Base-by-base conservation (phyloP, 768 basidiomycete genomes). In the Lentinula edodes region DNA sequence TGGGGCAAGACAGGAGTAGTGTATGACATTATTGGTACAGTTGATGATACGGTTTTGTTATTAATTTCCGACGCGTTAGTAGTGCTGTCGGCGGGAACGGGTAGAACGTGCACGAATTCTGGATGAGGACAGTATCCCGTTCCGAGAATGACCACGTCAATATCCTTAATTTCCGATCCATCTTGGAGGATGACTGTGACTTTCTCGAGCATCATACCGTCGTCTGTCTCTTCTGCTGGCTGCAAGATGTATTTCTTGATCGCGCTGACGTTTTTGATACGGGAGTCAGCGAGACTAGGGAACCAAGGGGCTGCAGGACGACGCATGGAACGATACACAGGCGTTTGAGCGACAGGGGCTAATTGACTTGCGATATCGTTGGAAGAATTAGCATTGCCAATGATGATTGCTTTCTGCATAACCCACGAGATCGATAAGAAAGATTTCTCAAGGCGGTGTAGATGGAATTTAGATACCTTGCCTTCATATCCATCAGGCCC, bases 311-410 rank as follows among this genome's bases (percentile, higher is more conserved):
- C 71, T 7, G 75, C 73, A 12, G 74, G 70, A 0, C 78, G 74
- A 0, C 82, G 78, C 34, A 76, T 74, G 12, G 76, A 79, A 46
- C 82, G 78, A 63, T 78, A 79, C 0, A 83, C 73, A 5, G 82
- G 81, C 1, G 70, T 61, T 43, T 69, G 62, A 0, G 74, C 74
- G 15, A 80, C 68, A 0, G 73, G 60, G 0, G 73, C 74, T 0
- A 83, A 71, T 41, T 82, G 80, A 1, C 78, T 75, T 0, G 79
- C 79, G 48, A 83, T 79, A 53, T 83, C 83, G 63, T 84, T 84
- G 41, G 75, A 74, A 2, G 82, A 83, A 53, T 82, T 80, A 15
- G 78, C 83, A 18, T 82, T 83, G 9, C 79, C 83, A 3, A 83
- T 68, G 13, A 84, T 74, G 0, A 81, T 71, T 18, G 76, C 71